Evolutionary conservation across 306 rosid genomes (phyloP), one percentile per base, ranked within the genome.

Genomic region (Castanea sativa): DNA sequence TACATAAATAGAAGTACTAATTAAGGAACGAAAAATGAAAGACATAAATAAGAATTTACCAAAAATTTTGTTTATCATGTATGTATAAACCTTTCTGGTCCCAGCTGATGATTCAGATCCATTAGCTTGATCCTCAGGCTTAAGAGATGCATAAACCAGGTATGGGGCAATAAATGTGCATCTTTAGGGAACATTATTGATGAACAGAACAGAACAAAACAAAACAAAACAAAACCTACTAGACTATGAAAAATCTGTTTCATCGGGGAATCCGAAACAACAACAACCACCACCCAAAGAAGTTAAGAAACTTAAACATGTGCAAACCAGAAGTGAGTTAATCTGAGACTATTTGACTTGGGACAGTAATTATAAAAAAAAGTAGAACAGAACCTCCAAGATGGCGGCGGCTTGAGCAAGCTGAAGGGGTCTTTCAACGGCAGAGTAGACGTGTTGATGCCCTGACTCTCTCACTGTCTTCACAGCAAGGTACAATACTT

Each of bases 181-280:
- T 70, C 63, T 71, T 57, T 12, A 12, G 53, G 16, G 53, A 49
- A 49, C 53, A 49, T 49, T 49, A 63, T 19, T 52, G 57, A n/a
- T 15, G 23, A 21, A 21, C 23, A 21, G 68, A 73, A 33, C 82
- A 23, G 10, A 38, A 25, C 35, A 53, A 23, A 57, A 80, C 63
- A 71, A 38, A 64, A 33, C 29, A 30, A 25, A 76, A 88, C 79
- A 21, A 21, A 21, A 95, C 99, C 99, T 4, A 93, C 76, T 73
- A 95, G 89, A 52, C 96, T 93, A 82, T 95, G 99, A 80, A 93
- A 82, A 85, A 95, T 88, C 99, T 94, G 85, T 58, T 64, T 76
- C 45, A 55, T 76, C 84, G 76, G 32, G 79, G 11, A 84, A 71
- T n/a, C 38, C 64, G 82, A 52, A 23, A 25, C 73, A 69, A n/a